Conservation (phyloP, 768 basidiomycete genomes). For the Scleroderma bovista region DNA sequence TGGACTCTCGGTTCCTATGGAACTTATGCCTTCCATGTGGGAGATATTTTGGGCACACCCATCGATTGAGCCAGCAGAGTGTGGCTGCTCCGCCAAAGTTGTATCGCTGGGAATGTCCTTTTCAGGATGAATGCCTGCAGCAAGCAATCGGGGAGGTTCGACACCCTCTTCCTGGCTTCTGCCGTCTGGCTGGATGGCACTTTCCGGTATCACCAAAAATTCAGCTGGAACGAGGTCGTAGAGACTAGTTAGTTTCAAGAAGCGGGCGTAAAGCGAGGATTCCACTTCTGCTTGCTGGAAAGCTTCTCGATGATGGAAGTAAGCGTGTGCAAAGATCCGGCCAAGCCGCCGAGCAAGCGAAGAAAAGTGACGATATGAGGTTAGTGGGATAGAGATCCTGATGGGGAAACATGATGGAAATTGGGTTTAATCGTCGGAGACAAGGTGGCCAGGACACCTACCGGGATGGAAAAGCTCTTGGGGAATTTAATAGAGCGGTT, state of each 20-base stretch:
- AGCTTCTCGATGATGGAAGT: conserved; percentile 88
- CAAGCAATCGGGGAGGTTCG: conserved; percentile 36
- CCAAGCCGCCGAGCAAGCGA: conserved; percentile 88
- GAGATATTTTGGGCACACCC: conserved; percentile 19
- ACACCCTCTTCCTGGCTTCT: conserved; percentile 26
- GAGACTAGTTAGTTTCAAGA: conserved; percentile 73
- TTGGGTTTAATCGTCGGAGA: conserved; percentile 11
- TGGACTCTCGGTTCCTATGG: conserved; percentile 32
- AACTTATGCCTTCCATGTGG: conserved; percentile 10
- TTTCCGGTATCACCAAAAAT: conserved; percentile 74
- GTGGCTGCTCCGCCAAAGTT: conserved; percentile 2
- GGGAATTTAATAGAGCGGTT: conserved; percentile 85
- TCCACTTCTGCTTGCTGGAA: conserved; percentile 91
- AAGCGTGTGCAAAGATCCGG: conserved; percentile 94
- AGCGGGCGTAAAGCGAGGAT: conserved; percentile 84
- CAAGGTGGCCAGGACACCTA: conserved; percentile 31
- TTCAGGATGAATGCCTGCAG: conserved; percentile 34
- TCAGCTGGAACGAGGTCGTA: conserved; percentile 80
- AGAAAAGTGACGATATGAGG: conserved; percentile 83
- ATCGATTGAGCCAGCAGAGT: conserved; percentile 8
- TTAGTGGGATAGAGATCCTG: conserved; percentile 75
- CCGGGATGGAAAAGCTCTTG: conserved; percentile 90
- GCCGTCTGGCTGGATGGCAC: conserved; percentile 27
- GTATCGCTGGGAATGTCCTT: conserved; percentile 9
- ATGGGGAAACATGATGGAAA: conserved; percentile 2